phyloP scores from a whole-genome alignment of 192 early-diverging fungal species.

The Rhizophlyctis rosea region DNA sequence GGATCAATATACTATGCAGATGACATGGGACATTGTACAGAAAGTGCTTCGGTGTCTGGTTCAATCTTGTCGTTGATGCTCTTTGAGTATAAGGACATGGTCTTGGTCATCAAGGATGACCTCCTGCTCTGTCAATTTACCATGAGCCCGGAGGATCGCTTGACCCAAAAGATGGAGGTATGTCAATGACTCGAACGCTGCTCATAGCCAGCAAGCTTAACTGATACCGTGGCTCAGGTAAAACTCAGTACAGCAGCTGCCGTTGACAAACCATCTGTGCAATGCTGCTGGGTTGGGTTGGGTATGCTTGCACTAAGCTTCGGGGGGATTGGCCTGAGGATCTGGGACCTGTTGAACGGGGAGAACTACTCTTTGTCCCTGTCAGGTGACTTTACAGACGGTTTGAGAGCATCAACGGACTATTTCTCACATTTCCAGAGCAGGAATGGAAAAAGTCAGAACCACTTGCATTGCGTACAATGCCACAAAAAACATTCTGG shows the following conservation, averaged over 20 bases:
- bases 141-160: conserved; percentile 41
- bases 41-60: conserved; percentile 16
- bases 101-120: conserved; percentile 39
- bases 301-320: conserved; percentile 33
- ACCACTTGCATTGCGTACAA: conserved; percentile 21
- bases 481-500: conserved; percentile 21
- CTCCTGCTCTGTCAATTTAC: conserved; percentile 35
- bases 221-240: conserved; percentile 15
- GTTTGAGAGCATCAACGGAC: not conserved
- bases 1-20: conserved; percentile 49
- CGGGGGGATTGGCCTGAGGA: conserved; percentile 29
- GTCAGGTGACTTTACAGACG: not conserved
- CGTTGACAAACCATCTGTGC: conserved; percentile 20
- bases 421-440: not conserved
- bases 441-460: conserved; percentile 14
- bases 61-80: conserved; percentile 25
- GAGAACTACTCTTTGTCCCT: conserved; percentile 32
- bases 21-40: conserved; percentile 51
- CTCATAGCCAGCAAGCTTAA: not conserved
- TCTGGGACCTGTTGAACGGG: conserved; percentile 47
- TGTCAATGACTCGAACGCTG: conserved; percentile 1
- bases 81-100: conserved; percentile 28
- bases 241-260: conserved; percentile 38
- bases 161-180: conserved; percentile 37
- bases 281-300: conserved; percentile 34